Evolutionary conservation across 805 yeast genomes (phyloP).

Genomic region (Pichia thaimueangensis): DNA sequence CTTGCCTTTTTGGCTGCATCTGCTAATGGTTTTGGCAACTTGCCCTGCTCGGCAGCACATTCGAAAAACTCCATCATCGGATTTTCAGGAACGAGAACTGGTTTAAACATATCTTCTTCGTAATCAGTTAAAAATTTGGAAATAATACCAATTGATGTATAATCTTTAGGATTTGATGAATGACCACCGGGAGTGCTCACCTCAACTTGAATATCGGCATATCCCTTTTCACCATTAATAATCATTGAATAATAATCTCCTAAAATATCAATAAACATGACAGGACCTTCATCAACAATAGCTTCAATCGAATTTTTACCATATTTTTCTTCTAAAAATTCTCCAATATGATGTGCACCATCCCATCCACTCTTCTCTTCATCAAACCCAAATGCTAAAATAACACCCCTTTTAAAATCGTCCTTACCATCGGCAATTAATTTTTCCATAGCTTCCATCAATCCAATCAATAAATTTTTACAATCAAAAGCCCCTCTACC

Average conservation of each 20-base stretch:
- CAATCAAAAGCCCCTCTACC: slow-evolving; percentile 80
- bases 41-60: slow-evolving; percentile 54
- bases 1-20: slow-evolving; percentile 11
- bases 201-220: slow-evolving; percentile 38
- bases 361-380: slow-evolving; percentile 64
- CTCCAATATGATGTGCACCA: slow-evolving; percentile 54
- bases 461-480: slow-evolving; percentile 60
- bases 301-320: slow-evolving; percentile 57
- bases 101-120: slow-evolving; percentile 50
- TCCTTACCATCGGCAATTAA: slow-evolving; percentile 40
- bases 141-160: slow-evolving; percentile 71
- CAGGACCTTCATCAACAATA: slow-evolving; percentile 51
- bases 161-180: slow-evolving; percentile 56
- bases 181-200: slow-evolving; percentile 53
- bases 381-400: slow-evolving; percentile 70
- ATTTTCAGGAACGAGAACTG: slow-evolving; percentile 43
- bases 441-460: slow-evolving; percentile 59
- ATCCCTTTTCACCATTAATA: slow-evolving; percentile 36
- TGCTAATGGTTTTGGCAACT: slow-evolving; percentile 9
- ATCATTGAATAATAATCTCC: slow-evolving; percentile 18
- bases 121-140: slow-evolving; percentile 49
- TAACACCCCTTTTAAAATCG: slow-evolving; percentile 53
- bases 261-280: slow-evolving; percentile 40
- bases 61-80: slow-evolving; percentile 55
- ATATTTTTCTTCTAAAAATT: slow-evolving; percentile 42